Percentiles rank a stretch among this genome's conserved stretches.
Conservation (phyloP, 202 grass and related monocot species). For the Sporobolus alterniflorus region DNA sequence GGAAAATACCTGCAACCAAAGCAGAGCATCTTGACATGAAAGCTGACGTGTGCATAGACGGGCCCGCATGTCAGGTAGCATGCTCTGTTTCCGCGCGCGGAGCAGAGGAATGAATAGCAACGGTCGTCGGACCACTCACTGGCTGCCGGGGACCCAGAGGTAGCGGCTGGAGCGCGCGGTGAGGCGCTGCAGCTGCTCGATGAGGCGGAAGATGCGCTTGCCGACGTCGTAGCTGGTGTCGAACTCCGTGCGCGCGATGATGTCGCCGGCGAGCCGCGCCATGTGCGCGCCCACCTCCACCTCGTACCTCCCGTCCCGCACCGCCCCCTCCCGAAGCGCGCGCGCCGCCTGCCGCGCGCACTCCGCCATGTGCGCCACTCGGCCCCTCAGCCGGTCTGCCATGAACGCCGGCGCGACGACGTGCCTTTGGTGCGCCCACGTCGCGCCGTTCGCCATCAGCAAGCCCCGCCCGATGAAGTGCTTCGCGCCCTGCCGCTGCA, state of each 20-base stretch:
- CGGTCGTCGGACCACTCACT: too few relatives aligned
- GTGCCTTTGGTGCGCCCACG: slow-evolving; percentile 84
- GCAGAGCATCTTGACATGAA: not conserved
- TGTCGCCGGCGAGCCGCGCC: slow-evolving; percentile 68
- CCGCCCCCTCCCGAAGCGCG: slow-evolving; percentile 48
- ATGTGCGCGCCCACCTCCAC: slow-evolving; percentile 74
- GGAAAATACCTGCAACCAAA: slow-evolving; percentile 67
- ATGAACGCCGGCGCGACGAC: slow-evolving; percentile 91
- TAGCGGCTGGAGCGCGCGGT: slow-evolving; percentile 67
- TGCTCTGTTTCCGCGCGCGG: not conserved
- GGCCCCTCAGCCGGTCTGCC: slow-evolving; percentile 69
- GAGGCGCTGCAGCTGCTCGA: slow-evolving; percentile 65
- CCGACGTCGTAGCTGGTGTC: slow-evolving; percentile 74
- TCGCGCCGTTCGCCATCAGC: slow-evolving; percentile 86
- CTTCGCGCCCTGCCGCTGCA: slow-evolving; percentile 77
- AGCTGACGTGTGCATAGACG: too few relatives aligned
- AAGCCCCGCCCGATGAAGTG: slow-evolving; percentile 86
- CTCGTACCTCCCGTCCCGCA: slow-evolving; percentile 34
- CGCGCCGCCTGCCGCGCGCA: slow-evolving; percentile 63
- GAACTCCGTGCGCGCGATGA: slow-evolving; percentile 79
- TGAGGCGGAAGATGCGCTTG: slow-evolving; percentile 61
- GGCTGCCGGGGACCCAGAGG: slow-evolving; percentile 76
- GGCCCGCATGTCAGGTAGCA: not conserved
- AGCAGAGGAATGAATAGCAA: not conserved
- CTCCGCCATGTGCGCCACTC: slow-evolving; percentile 86